Base-by-base conservation (phyloP, 805 yeast species). In the Ogataea allantospora region DNA sequence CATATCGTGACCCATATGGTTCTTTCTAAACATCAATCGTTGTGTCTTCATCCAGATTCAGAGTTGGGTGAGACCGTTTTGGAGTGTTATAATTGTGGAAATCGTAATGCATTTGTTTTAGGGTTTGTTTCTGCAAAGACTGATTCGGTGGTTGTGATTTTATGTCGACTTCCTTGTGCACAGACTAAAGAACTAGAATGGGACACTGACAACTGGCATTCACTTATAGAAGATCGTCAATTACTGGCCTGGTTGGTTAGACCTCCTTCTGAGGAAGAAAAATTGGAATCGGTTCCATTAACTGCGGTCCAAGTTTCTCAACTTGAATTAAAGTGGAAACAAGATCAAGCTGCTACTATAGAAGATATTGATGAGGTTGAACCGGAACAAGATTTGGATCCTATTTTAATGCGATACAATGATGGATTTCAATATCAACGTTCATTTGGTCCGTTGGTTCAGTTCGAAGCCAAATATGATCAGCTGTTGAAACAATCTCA, bases 31-130 rank as follows among this genome's bases (percentile, higher is more conserved):
- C 97, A 89, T 58, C 79, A 80, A 51, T 67, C 57, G 20, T 88
- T 89, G 2, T 70, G 83, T 2, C 70, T 88, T 30, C 96, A 88
- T 58, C 80, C 80, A 24, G 83, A 83, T 17, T 80, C 89, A 2
- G 88, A 85, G 44, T 67, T 88, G 17, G 96, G 96, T n/a, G 95
- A 84, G 37, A 82, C 89, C 5, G 72, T 79, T 2, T 65, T 89
- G 41, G 97, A 89, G 59, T 89, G 97, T 65, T 89, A 88, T 63
- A 82, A 80, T 54, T 89, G 97, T 66, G 96, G 96, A 20, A 77
- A 75, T 55, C 77, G 70, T 43, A 89, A 89, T 51, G 83, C 80
- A 2, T 89, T 89, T 50, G 69, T 81, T 17, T 66, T 89, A 25
- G 97, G 97, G 0, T 88, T 82, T 60, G 93, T 89, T 11, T 74